Percentiles rank a stretch among this genome's conserved stretches.
Conservation (phyloP, 805 yeast species). For the Cyberlindnera euphorbiae region DNA sequence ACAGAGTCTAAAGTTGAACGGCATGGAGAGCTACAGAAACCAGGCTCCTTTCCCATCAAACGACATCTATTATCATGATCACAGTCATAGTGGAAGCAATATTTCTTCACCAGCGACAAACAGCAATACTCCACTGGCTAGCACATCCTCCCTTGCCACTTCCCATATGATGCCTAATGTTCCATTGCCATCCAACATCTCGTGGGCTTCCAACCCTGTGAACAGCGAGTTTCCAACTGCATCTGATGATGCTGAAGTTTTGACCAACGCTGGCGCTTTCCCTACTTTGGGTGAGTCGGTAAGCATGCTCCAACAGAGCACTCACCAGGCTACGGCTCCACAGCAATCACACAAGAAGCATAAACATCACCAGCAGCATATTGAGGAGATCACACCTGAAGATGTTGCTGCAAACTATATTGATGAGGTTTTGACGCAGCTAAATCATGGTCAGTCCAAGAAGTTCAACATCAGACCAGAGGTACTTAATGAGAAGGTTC, state of each 20-base stretch:
- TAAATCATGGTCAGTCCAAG: conserved; percentile 30
- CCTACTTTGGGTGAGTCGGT: conserved; percentile 50
- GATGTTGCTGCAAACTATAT: conserved; percentile 42
- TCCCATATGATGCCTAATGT: conserved; percentile 27
- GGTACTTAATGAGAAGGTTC: neutral
- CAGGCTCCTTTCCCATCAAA: conserved; percentile 17
- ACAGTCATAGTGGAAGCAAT: conserved; percentile 9
- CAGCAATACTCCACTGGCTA: conserved; percentile 12
- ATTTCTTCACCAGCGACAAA: conserved; percentile 14
- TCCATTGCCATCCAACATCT: conserved; percentile 66
- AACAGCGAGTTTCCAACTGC: conserved; percentile 8
- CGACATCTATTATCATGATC: conserved; percentile 4
- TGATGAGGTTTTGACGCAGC: conserved; percentile 37
- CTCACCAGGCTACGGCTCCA: conserved; percentile 24
- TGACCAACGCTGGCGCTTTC: conserved; percentile 50
- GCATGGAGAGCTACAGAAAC: conserved; percentile 18
- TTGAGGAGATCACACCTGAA: conserved; percentile 34
- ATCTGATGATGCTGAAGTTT: conserved; percentile 8
- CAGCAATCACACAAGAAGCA: conserved; percentile 24
- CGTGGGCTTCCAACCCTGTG: conserved; percentile 49
- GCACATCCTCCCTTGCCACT: conserved; percentile 9
- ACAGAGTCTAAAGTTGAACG: conserved; percentile 53
- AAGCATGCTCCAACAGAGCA: conserved; percentile 29
- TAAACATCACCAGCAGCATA: conserved; percentile 18
- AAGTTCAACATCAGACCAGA: conserved; percentile 5